Percentiles rank a stretch among this genome's conserved stretches.
Evolutionary conservation across 2,329 filamentous ascomycete species (phyloP).

Genomic region (Paecilomyces sp.): DNA sequence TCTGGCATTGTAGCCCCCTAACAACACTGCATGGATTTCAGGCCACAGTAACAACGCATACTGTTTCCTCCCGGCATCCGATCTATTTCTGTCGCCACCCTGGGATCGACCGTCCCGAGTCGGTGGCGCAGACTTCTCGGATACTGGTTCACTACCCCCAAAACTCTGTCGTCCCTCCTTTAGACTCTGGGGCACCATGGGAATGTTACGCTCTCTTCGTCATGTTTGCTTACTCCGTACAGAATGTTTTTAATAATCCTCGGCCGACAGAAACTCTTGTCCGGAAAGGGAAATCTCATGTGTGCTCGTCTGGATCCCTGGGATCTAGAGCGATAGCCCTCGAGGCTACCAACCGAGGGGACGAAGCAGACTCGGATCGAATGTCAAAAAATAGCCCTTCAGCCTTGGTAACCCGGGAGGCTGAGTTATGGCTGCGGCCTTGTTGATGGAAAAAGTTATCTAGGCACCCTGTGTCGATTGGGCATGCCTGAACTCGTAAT

Average conservation of each 20-base stretch:
- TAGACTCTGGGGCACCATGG: background rate
- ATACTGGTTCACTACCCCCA: background rate
- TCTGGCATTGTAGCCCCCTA: constrained; percentile 1
- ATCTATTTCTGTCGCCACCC: constrained; percentile 5
- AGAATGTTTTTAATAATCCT: background rate
- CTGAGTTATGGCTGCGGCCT: background rate
- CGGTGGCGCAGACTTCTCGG: background rate
- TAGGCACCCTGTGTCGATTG: background rate
- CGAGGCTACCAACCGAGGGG: background rate
- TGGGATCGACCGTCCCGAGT: background rate
- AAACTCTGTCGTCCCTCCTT: background rate
- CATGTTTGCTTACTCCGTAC: background rate
- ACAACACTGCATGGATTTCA: background rate
- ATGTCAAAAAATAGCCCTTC: background rate
- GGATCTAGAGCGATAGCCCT: background rate
- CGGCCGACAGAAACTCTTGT: background rate
- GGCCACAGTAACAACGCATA: background rate
- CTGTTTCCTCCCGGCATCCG: background rate
- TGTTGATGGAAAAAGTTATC: background rate
- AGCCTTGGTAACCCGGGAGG: background rate
- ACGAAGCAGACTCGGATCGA: background rate
- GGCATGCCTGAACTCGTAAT: background rate
- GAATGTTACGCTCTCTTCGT: background rate
- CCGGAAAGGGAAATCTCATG: background rate
- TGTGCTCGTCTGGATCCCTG: background rate